Percentiles rank a stretch among this genome's conserved stretches.
These are phyloP conservation scores for Russula griseocarnosa DNA, from an alignment of 768 basidiomycete species.

Conservation along the genomic window DNA sequence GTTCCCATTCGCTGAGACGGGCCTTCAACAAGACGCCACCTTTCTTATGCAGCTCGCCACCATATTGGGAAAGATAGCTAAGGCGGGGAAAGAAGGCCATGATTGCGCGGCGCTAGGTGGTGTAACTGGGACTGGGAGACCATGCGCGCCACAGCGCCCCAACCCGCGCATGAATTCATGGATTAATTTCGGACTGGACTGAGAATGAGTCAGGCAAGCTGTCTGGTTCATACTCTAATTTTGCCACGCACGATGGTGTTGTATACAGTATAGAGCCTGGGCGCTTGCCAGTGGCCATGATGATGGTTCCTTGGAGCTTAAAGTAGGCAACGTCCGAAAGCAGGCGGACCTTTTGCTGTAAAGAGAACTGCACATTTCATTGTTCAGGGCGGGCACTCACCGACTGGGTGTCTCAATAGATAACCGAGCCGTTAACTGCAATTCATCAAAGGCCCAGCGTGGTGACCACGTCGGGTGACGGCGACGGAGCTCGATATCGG, in stretches of 20 bases:
- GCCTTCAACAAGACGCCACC: constrained; percentile 22
- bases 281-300: no score
- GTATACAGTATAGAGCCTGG: no score
- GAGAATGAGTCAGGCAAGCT: neutral
- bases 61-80: constrained; percentile 14
- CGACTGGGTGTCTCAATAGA: no score
- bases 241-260: neutral
- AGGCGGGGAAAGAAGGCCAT: constrained; percentile 19
- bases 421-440: no score
- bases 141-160: neutral
- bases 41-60: constrained; percentile 25
- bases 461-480: no score
- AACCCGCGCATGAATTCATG: neutral
- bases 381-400: no score
- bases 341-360: no score
- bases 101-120: neutral
- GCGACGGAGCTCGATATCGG: no score
- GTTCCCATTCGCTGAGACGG: constrained; percentile 27
- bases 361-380: no score
- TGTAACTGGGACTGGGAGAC: neutral
- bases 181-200: constrained; percentile 14
- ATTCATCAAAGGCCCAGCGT: no score
- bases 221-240: constrained; percentile 3
- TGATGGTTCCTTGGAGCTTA: no score
- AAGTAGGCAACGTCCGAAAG: no score